phyloP scores from a whole-genome alignment of 2,329 filamentous ascomycete species.

The Zelopaecilomyces penicillatus region DNA sequence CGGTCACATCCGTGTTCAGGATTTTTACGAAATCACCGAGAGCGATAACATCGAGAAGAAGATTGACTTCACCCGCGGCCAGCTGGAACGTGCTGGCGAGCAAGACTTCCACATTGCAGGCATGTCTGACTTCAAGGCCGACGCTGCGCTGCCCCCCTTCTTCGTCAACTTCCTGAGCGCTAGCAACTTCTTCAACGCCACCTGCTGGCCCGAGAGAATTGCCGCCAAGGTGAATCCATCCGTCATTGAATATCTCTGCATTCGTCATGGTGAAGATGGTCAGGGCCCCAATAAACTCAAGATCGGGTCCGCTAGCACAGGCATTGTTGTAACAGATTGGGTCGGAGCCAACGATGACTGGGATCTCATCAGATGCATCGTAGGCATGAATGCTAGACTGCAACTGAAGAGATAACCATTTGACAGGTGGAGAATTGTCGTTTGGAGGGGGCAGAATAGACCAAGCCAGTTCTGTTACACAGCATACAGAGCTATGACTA shows the following conservation, averaged over 20 bases:
- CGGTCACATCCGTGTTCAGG: constrained; percentile 76
- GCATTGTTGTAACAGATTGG: constrained; percentile 89
- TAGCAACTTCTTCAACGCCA: constrained; percentile 87
- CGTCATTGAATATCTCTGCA: constrained; percentile 54
- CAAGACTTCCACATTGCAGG: constrained; percentile 37
- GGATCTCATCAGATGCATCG: constrained; percentile 79
- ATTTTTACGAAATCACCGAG: constrained; percentile 84
- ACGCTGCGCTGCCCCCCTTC: constrained; percentile 46
- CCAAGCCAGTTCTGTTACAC: too few species aligned
- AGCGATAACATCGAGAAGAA: constrained; percentile 71
- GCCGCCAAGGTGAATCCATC: constrained; percentile 81
- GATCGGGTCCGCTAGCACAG: constrained; percentile 67
- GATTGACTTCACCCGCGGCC: constrained; percentile 62
- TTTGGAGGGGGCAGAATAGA: too few species aligned
- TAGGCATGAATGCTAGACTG: constrained; percentile 78
- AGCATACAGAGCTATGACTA: too few species aligned
- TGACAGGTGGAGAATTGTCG: too few species aligned
- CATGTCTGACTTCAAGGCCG: constrained; percentile 17
- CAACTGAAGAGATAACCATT: constrained; percentile 34
- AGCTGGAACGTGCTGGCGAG: constrained; percentile 64
- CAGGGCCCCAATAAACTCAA: constrained; percentile 41
- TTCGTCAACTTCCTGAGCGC: constrained; percentile 87
- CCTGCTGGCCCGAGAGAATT: constrained; percentile 90
- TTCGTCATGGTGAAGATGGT: constrained; percentile 43
- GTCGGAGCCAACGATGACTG: constrained; percentile 81